phyloP scores from a whole-genome alignment of 192 early-diverging fungal species.

The Pilaira anomala region DNA sequence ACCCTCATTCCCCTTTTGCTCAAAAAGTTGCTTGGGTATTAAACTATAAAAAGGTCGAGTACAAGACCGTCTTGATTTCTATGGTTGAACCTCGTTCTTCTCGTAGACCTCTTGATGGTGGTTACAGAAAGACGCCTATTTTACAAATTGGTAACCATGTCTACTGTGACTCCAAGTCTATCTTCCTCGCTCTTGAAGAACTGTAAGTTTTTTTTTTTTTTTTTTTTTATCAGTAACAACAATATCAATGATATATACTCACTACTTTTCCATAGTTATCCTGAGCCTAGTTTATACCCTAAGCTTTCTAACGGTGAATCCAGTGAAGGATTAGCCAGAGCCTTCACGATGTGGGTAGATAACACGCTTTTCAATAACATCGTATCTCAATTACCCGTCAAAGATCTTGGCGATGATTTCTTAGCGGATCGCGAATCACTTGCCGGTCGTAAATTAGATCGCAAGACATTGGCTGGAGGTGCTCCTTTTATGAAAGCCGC shows the following conservation, averaged over 20 bases:
- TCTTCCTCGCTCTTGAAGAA: conserved; percentile 25
- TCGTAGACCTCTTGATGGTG: conserved; percentile 29
- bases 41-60: conserved; percentile 29
- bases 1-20: conserved; percentile 24
- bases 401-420: conserved; percentile 6
- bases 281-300: conserved; percentile 19
- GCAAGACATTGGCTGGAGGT: neutral
- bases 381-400: conserved; percentile 17
- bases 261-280: conserved; percentile 4
- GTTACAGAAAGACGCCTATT: conserved; percentile 35
- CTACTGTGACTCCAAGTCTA: conserved; percentile 28
- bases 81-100: conserved; percentile 19
- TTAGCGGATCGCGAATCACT: conserved; percentile 15
- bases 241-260: neutral
- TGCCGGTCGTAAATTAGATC: conserved; percentile 11
- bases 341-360: conserved; percentile 10
- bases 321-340: neutral
- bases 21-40: conserved; percentile 25
- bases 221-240: neutral
- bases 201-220: neutral
- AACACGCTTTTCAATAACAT: conserved; percentile 6
- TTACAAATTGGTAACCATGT: conserved; percentile 31
- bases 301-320: conserved; percentile 7
- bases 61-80: conserved; percentile 21
- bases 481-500: conserved; percentile 1